A percentile compares a stretch with the other conserved stretches of the same genome.
Conservation (phyloP, 1,284 basidiomycete genomes). For the Fomitopsis pinicola region DNA sequence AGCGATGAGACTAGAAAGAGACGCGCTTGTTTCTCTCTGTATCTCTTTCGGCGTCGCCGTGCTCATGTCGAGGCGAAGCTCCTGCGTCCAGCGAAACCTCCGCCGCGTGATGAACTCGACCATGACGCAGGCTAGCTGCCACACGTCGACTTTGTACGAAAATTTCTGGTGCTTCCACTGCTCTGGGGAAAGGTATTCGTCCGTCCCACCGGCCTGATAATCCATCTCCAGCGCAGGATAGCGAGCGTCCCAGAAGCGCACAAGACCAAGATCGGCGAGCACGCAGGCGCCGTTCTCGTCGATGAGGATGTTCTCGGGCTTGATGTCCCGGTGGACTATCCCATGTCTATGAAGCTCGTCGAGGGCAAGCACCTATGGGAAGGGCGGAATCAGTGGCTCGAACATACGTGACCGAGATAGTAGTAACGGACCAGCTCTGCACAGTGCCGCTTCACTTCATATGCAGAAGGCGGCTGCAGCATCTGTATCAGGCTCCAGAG, state of each 20-base stretch:
- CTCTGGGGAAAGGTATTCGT: background rate
- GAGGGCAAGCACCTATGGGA: slow-evolving; percentile 13
- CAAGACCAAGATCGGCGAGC: slow-evolving; percentile 35
- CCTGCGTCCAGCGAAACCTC: too few species aligned
- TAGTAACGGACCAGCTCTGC: slow-evolving; percentile 15
- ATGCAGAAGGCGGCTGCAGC: background rate
- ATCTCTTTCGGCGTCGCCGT: too few species aligned
- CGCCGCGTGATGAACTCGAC: background rate
- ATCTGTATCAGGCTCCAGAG: background rate
- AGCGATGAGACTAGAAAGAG: background rate
- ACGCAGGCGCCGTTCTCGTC: slow-evolving; percentile 58
- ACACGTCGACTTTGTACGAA: background rate
- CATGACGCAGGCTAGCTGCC: background rate
- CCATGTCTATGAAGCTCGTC: slow-evolving; percentile 14
- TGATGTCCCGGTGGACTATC: slow-evolving; percentile 39
- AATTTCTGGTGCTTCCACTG: background rate
- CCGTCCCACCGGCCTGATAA: background rate
- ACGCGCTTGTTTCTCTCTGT: too few species aligned
- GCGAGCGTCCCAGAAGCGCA: background rate
- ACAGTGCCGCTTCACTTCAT: slow-evolving; percentile 10
- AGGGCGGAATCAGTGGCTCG: background rate
- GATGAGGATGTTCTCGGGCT: slow-evolving; percentile 61
- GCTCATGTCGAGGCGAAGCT: background rate
- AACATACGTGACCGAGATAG: too few species aligned
- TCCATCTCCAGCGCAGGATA: background rate